Conservation (phyloP, 1,284 basidiomycete species). For the Porogramme epimiltina region DNA sequence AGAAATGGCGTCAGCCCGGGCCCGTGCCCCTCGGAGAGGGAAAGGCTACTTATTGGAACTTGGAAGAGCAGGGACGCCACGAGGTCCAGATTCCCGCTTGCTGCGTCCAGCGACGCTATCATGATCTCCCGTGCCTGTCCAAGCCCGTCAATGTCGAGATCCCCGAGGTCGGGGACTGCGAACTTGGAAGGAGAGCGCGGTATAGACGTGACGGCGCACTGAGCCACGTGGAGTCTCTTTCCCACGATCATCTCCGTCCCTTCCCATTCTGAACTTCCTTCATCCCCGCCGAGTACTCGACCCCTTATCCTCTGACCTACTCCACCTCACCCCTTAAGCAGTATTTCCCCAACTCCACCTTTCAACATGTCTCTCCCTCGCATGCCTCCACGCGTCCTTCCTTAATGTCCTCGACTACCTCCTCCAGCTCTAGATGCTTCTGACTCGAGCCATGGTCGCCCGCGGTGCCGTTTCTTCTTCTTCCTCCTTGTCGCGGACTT, state of each 20-base stretch:
- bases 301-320: background rate
- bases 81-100: constrained; percentile 85
- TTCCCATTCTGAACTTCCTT: background rate
- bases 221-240: no score
- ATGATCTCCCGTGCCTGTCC: constrained; percentile 79
- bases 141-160: constrained; percentile 68
- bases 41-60: no score
- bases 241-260: background rate
- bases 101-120: constrained; percentile 73
- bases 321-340: constrained; percentile 1
- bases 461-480: constrained; percentile 46
- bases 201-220: no score
- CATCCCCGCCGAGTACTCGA: constrained; percentile 6
- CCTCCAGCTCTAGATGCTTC: constrained; percentile 21
- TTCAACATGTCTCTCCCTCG: constrained; percentile 3
- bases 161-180: constrained; percentile 51
- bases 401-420: constrained; percentile 14
- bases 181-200: no score
- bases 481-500: constrained; percentile 50
- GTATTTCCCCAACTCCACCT: constrained; percentile 1
- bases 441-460: constrained; percentile 40
- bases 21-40: background rate
- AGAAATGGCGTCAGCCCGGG: no score
- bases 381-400: constrained; percentile 12
- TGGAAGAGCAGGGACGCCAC: constrained; percentile 89